Base-by-base conservation (phyloP, 2,329 filamentous ascomycete species). In the Nemania diffusa region DNA sequence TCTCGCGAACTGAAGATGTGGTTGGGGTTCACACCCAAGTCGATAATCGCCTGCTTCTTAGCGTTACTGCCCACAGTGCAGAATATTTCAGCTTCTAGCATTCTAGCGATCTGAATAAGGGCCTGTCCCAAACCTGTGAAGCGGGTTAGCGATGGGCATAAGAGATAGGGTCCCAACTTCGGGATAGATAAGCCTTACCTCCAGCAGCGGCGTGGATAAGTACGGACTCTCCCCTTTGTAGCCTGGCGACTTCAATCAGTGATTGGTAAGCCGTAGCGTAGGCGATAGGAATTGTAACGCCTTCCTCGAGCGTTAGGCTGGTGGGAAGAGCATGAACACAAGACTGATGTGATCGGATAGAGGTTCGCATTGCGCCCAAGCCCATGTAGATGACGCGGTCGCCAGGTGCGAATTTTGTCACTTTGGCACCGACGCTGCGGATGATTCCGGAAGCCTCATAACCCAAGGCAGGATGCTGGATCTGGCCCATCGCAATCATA, bases 241-340 rank as follows among this genome's bases (percentile, higher is more conserved):
- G 26, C n/a, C 56, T 51, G 4, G 48, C 56, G 17, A 59, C 48
- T 20, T 64, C 56, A 27, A 59, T 46, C 26, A 64, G 37, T n/a
- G 62, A 64, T 44, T 64, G 56, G n/a, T 53, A 59, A 9, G 62
- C 62, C 3, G 62, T 64, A 6, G 56, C 62, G 17, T 59, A 64
- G 20, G 56, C 62, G 15, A 60, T 53, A 1, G 62, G 62, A 24
- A 64, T 59, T 3, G 62, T 53, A 2, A 53, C 62, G 11, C 46
- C 62, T 48, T 64, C 56, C 29, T 59, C 62, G 2, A 59, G 56
- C 2, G 62, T 52, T 56, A 64, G 34, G 27, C 15, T 29, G 11
- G 46, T n/a, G 15, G 62, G 62, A 1, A 64, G n/a, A 37, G 44
- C 20, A 29, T 57, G 48, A 32, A 52, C 46, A 24, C 34, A 29